Conservation (phyloP, 116 monocot genomes). For the Cymodocea nodosa region DNA sequence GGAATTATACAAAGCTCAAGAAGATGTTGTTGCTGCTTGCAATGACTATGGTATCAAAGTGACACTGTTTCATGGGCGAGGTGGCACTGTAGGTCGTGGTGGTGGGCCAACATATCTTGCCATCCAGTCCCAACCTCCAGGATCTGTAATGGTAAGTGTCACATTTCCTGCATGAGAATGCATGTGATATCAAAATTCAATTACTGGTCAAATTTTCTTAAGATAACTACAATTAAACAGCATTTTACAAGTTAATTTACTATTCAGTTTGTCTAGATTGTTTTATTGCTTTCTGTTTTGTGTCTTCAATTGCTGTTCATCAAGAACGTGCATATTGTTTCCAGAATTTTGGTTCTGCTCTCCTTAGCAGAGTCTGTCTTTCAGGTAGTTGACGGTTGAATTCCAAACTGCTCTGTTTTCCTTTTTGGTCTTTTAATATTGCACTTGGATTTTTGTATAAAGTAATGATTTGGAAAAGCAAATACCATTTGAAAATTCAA, state of each 20-base stretch:
- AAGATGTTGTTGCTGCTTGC: constrained; percentile 74
- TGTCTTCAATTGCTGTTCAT: too few relatives aligned
- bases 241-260: not conserved
- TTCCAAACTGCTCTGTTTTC: too few relatives aligned
- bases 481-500: too few relatives aligned
- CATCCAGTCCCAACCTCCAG: constrained; percentile 92
- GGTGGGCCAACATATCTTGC: constrained; percentile 93
- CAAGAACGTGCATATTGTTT: too few relatives aligned
- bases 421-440: too few relatives aligned
- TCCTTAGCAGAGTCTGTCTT: too few relatives aligned
- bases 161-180: not conserved
- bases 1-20: constrained; percentile 96
- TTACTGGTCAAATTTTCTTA: not conserved
- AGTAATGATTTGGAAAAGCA: too few relatives aligned
- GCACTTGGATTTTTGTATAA: too few relatives aligned
- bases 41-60: constrained; percentile 81
- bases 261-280: too few relatives aligned
- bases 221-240: not conserved
- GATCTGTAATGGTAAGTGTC: constrained; percentile 67
- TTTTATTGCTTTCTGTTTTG: too few relatives aligned
- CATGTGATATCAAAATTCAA: not conserved
- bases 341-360: too few relatives aligned
- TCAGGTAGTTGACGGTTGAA: too few relatives aligned
- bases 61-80: constrained; percentile 87
- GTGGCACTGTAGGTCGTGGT: constrained; percentile 84